phyloP scores from a whole-genome alignment of 352 stramenopile genomes.

The Nothophytophthora sp. region DNA sequence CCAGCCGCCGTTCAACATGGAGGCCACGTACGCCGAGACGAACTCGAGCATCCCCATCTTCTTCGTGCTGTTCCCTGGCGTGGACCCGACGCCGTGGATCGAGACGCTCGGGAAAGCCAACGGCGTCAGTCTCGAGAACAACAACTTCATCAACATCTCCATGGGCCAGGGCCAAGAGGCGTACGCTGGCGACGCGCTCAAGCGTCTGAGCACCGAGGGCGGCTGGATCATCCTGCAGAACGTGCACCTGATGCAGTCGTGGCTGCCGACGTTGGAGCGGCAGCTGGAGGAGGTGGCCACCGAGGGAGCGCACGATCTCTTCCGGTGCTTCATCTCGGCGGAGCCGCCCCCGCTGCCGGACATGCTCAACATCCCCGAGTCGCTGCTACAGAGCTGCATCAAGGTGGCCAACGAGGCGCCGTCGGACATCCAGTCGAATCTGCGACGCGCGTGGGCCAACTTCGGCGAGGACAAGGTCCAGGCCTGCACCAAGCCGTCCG shows the following conservation, averaged over 20 bases:
- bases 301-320: constrained; percentile 92
- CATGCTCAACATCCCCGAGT: constrained; percentile 97
- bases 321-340: constrained; percentile 96
- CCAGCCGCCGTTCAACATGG: constrained; percentile 92
- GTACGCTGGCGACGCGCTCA: constrained; percentile 91
- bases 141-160: constrained; percentile 97
- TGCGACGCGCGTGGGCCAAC: constrained; percentile 93
- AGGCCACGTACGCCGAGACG: constrained; percentile 92
- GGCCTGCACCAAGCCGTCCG: constrained; percentile 83
- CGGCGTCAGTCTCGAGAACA: constrained; percentile 91
- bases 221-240: constrained; percentile 97
- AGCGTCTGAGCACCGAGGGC: constrained; percentile 89
- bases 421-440: constrained; percentile 95
- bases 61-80: constrained; percentile 95
- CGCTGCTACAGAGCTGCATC: constrained; percentile 94
- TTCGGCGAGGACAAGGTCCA: constrained; percentile 93
- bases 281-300: constrained; percentile 91
- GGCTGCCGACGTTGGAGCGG: constrained; percentile 93
- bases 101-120: constrained; percentile 89
- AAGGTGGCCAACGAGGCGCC: constrained; percentile 97
- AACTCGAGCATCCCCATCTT: constrained; percentile 93
- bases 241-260: constrained; percentile 96
- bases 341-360: constrained; percentile 91
- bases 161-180: constrained; percentile 93
- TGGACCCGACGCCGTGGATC: constrained; percentile 95